Conservation (phyloP, 306 rosid genomes). For the Pyrus communis region DNA sequence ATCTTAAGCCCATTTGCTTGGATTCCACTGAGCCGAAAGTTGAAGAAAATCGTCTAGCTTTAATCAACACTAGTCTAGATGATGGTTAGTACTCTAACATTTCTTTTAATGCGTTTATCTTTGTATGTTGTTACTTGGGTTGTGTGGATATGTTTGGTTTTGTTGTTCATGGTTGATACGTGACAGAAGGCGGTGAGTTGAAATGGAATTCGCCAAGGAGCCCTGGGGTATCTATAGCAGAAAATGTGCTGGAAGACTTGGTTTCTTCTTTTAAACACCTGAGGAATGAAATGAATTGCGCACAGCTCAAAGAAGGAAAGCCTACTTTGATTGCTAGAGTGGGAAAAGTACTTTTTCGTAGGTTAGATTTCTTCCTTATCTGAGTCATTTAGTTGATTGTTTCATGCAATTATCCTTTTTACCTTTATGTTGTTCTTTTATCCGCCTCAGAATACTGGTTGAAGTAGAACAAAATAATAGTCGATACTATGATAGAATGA, state of each 20-base stretch:
- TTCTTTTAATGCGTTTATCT: no score
- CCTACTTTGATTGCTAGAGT: slow-evolving; percentile 30
- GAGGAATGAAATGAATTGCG: slow-evolving; percentile 14
- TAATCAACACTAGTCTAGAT: slow-evolving; percentile 2
- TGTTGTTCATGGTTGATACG: background rate
- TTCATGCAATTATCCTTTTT: background rate
- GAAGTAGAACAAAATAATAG: background rate
- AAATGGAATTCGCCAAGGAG: background rate
- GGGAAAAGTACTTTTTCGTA: slow-evolving; percentile 38
- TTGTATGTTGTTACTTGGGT: background rate
- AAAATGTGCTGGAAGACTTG: slow-evolving; percentile 26
- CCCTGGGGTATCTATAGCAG: slow-evolving; percentile 25
- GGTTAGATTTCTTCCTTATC: slow-evolving; percentile 15
- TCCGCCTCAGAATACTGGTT: background rate
- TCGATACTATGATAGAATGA: background rate
- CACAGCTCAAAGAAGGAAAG: background rate
- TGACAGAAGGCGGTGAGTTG: slow-evolving; percentile 3
- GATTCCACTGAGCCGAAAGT: background rate
- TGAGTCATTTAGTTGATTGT: background rate
- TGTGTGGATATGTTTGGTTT: background rate
- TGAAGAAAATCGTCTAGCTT: slow-evolving; percentile 22
- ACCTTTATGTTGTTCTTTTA: background rate
- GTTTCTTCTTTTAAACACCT: slow-evolving; percentile 15
- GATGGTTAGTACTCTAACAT: slow-evolving; percentile 12
- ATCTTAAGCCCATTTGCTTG: slow-evolving; percentile 17